Conservation (phyloP, 768 basidiomycete species). For the Suillus spraguei region DNA sequence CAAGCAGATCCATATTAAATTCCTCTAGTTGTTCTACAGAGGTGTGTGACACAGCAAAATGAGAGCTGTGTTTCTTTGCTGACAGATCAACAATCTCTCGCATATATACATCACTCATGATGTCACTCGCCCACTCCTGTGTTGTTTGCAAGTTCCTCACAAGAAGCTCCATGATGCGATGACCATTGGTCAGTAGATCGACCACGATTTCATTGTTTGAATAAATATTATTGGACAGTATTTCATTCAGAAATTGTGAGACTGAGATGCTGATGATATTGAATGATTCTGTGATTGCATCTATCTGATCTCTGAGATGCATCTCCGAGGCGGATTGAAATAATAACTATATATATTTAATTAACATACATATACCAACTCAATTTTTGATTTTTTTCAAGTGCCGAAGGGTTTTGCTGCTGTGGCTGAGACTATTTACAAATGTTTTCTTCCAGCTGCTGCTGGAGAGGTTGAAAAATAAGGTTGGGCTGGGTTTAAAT, state of each 20-base stretch:
- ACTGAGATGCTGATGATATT: background rate
- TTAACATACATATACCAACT: background rate
- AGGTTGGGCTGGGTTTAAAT: too few species aligned
- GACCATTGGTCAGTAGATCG: background rate
- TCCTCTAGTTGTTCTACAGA: conserved; percentile 13
- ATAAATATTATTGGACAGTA: background rate
- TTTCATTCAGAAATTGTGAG: background rate
- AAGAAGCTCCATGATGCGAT: background rate
- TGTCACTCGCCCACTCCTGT: background rate
- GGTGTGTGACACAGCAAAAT: conserved; percentile 12
- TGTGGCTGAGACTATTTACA: conserved; percentile 10
- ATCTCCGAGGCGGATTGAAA: too few species aligned
- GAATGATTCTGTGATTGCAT: background rate
- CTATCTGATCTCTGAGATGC: background rate
- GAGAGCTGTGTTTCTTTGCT: conserved; percentile 13
- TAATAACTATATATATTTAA: too few species aligned
- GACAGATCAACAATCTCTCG: conserved; percentile 9
- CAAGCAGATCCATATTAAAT: conserved; percentile 20
- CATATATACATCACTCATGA: background rate
- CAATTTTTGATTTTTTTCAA: conserved; percentile 3
- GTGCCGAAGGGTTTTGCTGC: conserved; percentile 3
- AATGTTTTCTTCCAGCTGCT: background rate
- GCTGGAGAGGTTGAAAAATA: conserved; percentile 12
- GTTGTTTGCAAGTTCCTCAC: background rate
- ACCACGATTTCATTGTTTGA: background rate